A percentile compares a stretch with the other conserved stretches of the same genome.
Conservation (phyloP, 352 stramenopile species). For the Sclerospora graminicola region DNA sequence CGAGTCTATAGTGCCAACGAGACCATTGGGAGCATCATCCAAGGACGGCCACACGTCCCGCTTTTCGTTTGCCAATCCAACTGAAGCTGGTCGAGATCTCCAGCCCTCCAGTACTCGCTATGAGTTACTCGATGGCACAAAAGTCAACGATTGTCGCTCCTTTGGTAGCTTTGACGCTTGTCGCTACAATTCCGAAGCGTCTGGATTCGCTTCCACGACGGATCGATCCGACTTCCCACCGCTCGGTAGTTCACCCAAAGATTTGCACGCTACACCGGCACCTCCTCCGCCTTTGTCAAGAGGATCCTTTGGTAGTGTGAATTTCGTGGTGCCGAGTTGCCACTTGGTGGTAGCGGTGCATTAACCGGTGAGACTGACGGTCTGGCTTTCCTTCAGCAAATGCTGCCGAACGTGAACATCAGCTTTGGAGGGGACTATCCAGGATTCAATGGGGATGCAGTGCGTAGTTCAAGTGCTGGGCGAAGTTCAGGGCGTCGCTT, state of each 20-base stretch:
- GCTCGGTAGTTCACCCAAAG: constrained; percentile 22
- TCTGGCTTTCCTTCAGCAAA: constrained; percentile 76
- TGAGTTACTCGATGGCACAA: constrained; percentile 24
- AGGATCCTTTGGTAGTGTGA: constrained; percentile 23
- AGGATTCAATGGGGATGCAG: constrained; percentile 6
- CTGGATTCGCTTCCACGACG: constrained; percentile 18
- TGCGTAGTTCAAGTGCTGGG: constrained; percentile 10
- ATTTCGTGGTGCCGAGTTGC: constrained; percentile 17
- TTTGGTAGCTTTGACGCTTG: constrained; percentile 18
- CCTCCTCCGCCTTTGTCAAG: constrained; percentile 16
- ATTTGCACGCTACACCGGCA: constrained; percentile 13
- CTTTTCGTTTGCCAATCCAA: constrained; percentile 73
- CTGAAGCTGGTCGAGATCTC: constrained; percentile 9
- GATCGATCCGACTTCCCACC: constrained; percentile 33
- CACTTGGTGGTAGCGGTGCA: constrained; percentile 5
- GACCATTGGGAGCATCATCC: constrained; percentile 14
- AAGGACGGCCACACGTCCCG: constrained; percentile 51
- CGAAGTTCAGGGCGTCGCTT: constrained; percentile 21
- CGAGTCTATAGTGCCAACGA: constrained; percentile 31
- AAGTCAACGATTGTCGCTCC: constrained; percentile 16
- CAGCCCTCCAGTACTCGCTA: constrained; percentile 11
- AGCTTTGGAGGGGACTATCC: constrained; percentile 71
- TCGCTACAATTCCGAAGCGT: constrained; percentile 4
- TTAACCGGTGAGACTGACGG: constrained; percentile 18
- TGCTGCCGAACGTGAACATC: constrained; percentile 85